phyloP scores from a whole-genome alignment of 345 rosid genomes.

The Salix brachista region DNA sequence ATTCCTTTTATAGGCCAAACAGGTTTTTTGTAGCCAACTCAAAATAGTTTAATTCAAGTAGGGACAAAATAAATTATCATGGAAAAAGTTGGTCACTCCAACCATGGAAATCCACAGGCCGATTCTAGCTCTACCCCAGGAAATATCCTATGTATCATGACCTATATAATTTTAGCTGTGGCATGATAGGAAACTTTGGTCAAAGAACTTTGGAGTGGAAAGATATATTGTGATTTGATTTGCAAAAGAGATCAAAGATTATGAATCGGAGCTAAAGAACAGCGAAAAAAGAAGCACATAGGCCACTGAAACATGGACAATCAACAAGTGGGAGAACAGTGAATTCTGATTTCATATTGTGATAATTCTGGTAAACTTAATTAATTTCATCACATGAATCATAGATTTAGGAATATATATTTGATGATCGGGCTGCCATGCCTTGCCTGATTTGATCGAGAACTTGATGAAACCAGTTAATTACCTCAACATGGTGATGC shows the following conservation, averaged over 20 bases:
- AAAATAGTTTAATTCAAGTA: neutral
- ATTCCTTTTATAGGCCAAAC: neutral
- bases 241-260: neutral
- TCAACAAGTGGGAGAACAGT: conserved; percentile 3
- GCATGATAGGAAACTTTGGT: conserved; percentile 21
- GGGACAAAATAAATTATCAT: neutral
- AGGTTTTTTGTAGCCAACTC: neutral
- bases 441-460: neutral
- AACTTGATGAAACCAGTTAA: neutral
- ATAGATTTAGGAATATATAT: neutral
- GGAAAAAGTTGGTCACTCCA: neutral
- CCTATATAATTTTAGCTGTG: neutral
- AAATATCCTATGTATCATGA: neutral
- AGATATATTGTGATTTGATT: conserved; percentile 12
- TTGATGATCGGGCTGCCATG: neutral
- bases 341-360: neutral
- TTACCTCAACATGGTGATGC: neutral
- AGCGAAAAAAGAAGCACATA: neutral
- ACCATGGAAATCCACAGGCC: neutral
- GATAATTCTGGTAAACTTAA: neutral
- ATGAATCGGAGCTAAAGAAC: neutral
- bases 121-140: neutral
- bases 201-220: conserved; percentile 10
- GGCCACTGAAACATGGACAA: conserved; percentile 5
- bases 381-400: neutral